A percentile compares a stretch with the other conserved stretches of the same genome.
phyloP scores from a whole-genome alignment of 129 eudicot genomes.

The Lonicera japonica region DNA sequence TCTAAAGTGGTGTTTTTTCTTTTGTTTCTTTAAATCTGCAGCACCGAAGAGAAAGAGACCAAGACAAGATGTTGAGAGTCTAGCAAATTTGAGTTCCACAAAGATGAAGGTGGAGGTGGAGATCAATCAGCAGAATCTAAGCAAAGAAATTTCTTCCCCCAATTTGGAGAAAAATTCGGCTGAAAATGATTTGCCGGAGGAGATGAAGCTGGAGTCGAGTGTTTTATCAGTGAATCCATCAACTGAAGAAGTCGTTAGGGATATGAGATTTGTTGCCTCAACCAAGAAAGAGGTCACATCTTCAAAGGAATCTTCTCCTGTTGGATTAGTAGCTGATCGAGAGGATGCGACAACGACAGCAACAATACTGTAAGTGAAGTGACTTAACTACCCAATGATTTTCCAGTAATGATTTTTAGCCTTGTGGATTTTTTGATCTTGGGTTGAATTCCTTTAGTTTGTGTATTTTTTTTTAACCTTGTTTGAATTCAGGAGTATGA shows the following conservation, averaged over 20 bases:
- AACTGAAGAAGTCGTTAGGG: slow-evolving; percentile 39
- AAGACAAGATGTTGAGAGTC: slow-evolving; percentile 58
- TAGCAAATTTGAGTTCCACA: slow-evolving; percentile 26
- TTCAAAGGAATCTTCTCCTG: slow-evolving; percentile 32
- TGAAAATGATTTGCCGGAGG: slow-evolving; percentile 22
- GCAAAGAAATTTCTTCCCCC: slow-evolving; percentile 46
- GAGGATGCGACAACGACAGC: slow-evolving; percentile 36
- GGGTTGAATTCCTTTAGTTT: slow-evolving; percentile 11
- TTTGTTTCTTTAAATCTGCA: slow-evolving; percentile 28
- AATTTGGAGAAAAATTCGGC: slow-evolving; percentile 49
- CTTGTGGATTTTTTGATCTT: neutral
- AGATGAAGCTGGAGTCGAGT: slow-evolving; percentile 11
- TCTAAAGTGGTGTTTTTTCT: neutral
- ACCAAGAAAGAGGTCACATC: slow-evolving; percentile 38
- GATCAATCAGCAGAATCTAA: slow-evolving; percentile 58
- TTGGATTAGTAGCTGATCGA: slow-evolving; percentile 25
- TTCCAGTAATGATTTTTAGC: slow-evolving; percentile 1
- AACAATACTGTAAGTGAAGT: slow-evolving; percentile 54
- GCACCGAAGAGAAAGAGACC: slow-evolving; percentile 93
- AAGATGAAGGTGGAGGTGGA: slow-evolving; percentile 41
- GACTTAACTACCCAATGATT: slow-evolving; percentile 7
- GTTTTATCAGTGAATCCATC: slow-evolving; percentile 17
- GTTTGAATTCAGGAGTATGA: slow-evolving; percentile 29
- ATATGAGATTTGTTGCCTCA: slow-evolving; percentile 26
- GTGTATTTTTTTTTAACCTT: neutral